Evolutionary conservation across 148 eudicot species (phyloP).

Genomic region (Diospyros lotus): DNA sequence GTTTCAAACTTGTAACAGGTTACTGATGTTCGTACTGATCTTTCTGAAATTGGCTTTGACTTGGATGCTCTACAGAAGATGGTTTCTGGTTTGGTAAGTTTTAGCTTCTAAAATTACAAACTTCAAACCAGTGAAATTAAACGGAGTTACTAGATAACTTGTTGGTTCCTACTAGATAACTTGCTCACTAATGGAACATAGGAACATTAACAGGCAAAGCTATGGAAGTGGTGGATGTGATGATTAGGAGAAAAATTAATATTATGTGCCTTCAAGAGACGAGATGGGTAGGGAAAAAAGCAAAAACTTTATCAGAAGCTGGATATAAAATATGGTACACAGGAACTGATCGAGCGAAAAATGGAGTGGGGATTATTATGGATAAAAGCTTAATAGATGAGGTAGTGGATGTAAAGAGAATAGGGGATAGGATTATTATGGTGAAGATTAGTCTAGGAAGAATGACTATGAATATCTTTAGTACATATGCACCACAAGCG

Average conservation of each 20-base stretch:
- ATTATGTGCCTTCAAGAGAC: too few relatives aligned
- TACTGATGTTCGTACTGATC: constrained; percentile 51
- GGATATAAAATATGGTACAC: too few relatives aligned
- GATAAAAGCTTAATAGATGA: too few relatives aligned
- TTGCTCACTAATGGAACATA: not conserved
- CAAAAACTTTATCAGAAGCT: too few relatives aligned
- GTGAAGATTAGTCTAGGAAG: too few relatives aligned
- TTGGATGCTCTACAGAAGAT: constrained; percentile 44
- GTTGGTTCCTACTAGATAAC: not conserved
- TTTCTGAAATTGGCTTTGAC: constrained; percentile 49
- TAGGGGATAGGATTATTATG: too few relatives aligned
- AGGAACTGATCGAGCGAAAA: too few relatives aligned
- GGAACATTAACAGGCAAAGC: not conserved
- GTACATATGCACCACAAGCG: too few relatives aligned
- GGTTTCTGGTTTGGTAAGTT: constrained; percentile 75
- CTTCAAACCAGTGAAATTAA: not conserved
- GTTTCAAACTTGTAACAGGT: constrained; percentile 53
- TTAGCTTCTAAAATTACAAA: constrained; percentile 1
- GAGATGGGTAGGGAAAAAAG: too few relatives aligned
- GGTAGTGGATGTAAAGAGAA: too few relatives aligned
- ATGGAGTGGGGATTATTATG: too few relatives aligned
- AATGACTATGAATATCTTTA: too few relatives aligned
- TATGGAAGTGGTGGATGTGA: not conserved
- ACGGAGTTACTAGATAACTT: not conserved
- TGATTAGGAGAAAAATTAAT: not conserved